Evolutionary conservation across 2,329 filamentous ascomycete species (phyloP), one percentile per base, ranked within the genome.

Genomic region (Ascocoryne sarcoides): DNA sequence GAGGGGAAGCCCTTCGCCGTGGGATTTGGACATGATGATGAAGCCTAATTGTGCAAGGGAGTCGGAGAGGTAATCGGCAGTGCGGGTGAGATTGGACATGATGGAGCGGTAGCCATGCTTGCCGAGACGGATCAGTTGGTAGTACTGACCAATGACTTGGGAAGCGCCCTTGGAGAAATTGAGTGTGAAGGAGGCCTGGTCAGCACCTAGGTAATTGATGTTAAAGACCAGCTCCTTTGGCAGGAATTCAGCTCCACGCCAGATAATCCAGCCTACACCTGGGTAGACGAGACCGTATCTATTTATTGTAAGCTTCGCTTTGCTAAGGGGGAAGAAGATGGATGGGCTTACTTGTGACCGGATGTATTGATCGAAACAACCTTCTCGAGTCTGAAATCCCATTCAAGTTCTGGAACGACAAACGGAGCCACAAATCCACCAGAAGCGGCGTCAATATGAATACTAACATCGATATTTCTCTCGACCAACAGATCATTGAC

Each of bases 151-250:
- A 47, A 96, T 94, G 57, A 95, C 85, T 60, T 95, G 89, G 4
- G 83, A 87, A 10, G 90, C 90, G 42, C 89, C 89, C 63, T 95
- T 94, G 59, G 85, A 93, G 70, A 96, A 96, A 71, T 96, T 96
- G 44, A 96, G 78, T 0, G 90, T 95, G 67, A 95, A 95, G 3
- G 87, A 95, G 2, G 88, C 83, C 62, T 96, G 90, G 59, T 95
- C 87, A 9, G 90, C 89, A 36, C 90, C 90, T 4, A 95, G 82
- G 66, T 96, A 96, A 73, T 95, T 95, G 75, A 96, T 95, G 73
- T 95, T 95, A 76, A 96, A 96, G 55, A 96, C 87, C 16, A 95
- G 79, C 57, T 95, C 89, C 59, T 60, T 74, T 5, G 90, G 90
- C 2, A 95, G 74, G 64, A 73, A 92, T 61, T 92, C 82, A 37